Conservation (phyloP, 1,284 basidiomycete genomes). For the Rhodotorula sp. region DNA sequence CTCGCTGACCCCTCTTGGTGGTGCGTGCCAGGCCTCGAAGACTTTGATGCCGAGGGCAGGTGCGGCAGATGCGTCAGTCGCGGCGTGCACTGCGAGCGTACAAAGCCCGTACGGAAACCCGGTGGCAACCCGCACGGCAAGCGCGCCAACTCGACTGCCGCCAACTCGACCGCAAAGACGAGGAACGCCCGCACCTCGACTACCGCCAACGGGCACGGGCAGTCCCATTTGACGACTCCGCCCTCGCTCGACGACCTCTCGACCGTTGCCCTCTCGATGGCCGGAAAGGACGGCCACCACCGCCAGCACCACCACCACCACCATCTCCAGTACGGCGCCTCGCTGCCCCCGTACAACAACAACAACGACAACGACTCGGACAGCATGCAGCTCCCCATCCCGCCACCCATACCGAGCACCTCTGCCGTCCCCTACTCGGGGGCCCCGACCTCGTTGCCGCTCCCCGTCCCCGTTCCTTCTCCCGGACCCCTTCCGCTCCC, state of each 20-base stretch:
- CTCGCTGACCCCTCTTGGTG: neutral
- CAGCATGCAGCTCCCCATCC: neutral
- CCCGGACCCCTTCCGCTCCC: neutral
- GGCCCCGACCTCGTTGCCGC: neutral
- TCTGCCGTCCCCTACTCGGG: neutral
- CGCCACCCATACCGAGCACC: neutral
- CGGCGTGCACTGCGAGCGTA: conserved; percentile 5
- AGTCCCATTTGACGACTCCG: neutral
- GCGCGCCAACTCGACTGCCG: neutral
- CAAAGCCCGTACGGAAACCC: neutral
- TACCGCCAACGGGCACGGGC: neutral
- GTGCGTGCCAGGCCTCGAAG: conserved; percentile 1
- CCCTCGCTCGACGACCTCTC: conserved; percentile 1
- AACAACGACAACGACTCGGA: neutral
- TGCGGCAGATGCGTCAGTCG: neutral
- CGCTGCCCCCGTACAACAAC: too few relatives aligned
- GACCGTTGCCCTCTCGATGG: conserved; percentile 1
- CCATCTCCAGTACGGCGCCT: too few relatives aligned
- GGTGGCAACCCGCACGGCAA: conserved; percentile 3
- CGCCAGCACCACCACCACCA: neutral
- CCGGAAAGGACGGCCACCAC: neutral
- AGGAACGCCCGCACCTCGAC: neutral
- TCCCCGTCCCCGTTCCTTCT: neutral
- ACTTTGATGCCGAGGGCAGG: conserved; percentile 1
- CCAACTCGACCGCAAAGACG: neutral